Base-by-base conservation (phyloP, 768 basidiomycete genomes). In the Pleurotus tuber-regium region DNA sequence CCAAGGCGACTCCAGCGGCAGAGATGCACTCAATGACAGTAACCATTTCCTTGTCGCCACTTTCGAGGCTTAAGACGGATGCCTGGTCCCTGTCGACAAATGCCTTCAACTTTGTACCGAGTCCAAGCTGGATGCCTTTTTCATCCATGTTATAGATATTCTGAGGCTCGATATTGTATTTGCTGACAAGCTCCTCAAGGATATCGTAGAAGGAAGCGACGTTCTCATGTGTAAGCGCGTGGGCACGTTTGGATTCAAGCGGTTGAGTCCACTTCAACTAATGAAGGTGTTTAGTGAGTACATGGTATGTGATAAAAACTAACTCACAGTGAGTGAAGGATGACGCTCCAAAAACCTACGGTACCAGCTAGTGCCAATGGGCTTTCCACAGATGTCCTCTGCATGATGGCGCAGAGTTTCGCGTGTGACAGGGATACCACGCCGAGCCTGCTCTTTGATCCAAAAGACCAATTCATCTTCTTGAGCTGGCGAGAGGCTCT, bases 1-100 rank as follows among this genome's bases (percentile, higher is more conserved):
- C 35, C 11, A 49, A 25, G 25, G 16, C 25, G 2, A 43, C 58
- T 1, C 73, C 75, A 62, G 71, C 71, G 1, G 73, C 70, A 40
- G 56, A 63, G 6, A 70, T 53, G 58, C 65, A 65, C 52, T 77
- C 72, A 46, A 78, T 65, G 16, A 77, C 58, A 0, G 72, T 77
- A 24, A 77, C 66, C 1, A 75, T 65, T 53, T 76, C 66, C 0
- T 70, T 65, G 24, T 70, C 65, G 8, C 55, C 68, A 54, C 61
- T 66, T 4, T 58, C 46, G 4, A 63, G 48, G 14, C 56, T 48
- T 43, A 67, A 66, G 8, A 55, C 50, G 0, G 36, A 26, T 3
- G 53, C 43, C 19, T 61, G 48, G 6, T 58, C 52, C 1, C 61
- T 56, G 16, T 55, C 47, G 43, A 67, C 47, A 31, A 69, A 60